Conservation (phyloP, 768 basidiomycete genomes). For the Pisolithus sp. region DNA sequence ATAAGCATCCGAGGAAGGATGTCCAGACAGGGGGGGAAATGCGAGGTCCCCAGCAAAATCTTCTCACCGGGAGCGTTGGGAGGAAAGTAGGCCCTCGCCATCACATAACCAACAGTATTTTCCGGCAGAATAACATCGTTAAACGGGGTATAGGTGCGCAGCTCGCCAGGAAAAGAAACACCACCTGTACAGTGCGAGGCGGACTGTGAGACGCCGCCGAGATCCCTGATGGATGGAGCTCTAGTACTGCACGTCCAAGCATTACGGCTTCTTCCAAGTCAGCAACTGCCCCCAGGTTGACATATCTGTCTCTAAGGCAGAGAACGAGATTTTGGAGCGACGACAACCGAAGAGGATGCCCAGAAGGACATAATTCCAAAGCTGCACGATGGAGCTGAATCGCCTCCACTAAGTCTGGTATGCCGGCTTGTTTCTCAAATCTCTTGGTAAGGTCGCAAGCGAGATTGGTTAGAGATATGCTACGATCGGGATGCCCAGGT, state of each 20-base stretch:
- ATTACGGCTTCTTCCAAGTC: not conserved
- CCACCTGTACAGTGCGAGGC: not conserved
- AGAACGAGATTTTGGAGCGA: constrained; percentile 11
- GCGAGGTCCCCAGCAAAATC: too few relatives aligned
- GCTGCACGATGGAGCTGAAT: constrained; percentile 5
- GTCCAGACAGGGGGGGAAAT: too few relatives aligned
- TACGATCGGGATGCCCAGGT: constrained; percentile 1
- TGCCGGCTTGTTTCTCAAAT: too few relatives aligned
- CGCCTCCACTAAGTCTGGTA: too few relatives aligned
- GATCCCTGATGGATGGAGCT: not conserved
- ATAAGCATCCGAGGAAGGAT: too few relatives aligned
- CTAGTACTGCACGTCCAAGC: not conserved
- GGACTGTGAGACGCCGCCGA: too few relatives aligned
- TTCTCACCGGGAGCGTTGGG: too few relatives aligned
- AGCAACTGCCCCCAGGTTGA: not conserved
- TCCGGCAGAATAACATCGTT: too few relatives aligned
- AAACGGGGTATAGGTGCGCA: too few relatives aligned
- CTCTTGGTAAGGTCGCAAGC: constrained; percentile 4
- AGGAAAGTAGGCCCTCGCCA: too few relatives aligned
- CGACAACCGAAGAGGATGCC: constrained; percentile 1
- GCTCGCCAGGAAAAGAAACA: too few relatives aligned
- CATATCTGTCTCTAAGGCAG: not conserved
- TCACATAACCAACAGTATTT: too few relatives aligned
- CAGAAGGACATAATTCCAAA: constrained; percentile 7
- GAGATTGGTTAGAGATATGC: constrained; percentile 7